Evolutionary conservation across 305 asterid genomes (phyloP).

Genomic region (Solanum hybrid): DNA sequence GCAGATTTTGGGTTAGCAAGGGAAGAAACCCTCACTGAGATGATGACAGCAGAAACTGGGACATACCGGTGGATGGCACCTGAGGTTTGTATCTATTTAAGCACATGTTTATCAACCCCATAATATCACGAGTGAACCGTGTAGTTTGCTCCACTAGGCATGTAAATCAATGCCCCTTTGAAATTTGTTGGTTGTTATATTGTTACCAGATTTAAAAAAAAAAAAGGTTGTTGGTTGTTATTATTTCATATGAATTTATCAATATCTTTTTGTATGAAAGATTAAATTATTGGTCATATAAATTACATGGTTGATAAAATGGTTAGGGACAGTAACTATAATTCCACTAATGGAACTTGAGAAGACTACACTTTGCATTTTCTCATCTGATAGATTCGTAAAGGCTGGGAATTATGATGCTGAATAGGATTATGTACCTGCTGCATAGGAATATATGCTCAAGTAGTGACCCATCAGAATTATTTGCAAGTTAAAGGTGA

Average conservation of each 20-base stretch:
- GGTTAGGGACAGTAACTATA: neutral
- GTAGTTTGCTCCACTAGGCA: neutral
- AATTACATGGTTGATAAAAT: neutral
- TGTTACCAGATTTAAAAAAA: neutral
- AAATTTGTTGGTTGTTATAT: neutral
- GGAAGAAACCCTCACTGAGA: constrained; percentile 90
- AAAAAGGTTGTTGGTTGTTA: neutral
- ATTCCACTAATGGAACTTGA: neutral
- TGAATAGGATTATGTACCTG: neutral
- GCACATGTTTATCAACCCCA: neutral
- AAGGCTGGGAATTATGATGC: neutral
- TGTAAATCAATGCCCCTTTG: neutral
- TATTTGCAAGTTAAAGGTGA: neutral
- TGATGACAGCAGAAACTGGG: constrained; percentile 99
- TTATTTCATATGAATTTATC: neutral
- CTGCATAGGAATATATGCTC: neutral
- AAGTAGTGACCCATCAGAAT: constrained; percentile 1
- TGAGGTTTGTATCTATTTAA: constrained; percentile 45
- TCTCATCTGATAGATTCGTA: neutral
- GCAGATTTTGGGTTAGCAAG: constrained; percentile 98
- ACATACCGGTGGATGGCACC: constrained; percentile 99
- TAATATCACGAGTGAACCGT: neutral
- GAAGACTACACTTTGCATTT: neutral
- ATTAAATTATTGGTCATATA: neutral
- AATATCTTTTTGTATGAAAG: neutral